A percentile compares a stretch with the other conserved stretches of the same genome.
phyloP scores from a whole-genome alignment of 2,329 filamentous ascomycete species.

The Leptographium galeiforme region DNA sequence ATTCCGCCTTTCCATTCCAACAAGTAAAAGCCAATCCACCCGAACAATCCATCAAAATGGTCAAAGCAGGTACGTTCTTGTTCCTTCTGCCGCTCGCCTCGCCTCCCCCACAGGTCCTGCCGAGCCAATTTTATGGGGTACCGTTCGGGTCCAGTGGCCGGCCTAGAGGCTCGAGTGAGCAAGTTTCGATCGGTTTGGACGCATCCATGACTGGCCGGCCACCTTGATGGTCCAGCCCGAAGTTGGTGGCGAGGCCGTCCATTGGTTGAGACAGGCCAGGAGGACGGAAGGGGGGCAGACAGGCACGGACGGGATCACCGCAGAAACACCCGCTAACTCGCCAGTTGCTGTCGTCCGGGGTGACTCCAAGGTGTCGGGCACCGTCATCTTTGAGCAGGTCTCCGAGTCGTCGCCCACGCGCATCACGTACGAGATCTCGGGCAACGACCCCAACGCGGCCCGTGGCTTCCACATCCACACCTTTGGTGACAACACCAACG shows the following conservation, averaged over 20 bases:
- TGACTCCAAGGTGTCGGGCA: conserved; percentile 90
- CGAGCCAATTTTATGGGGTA: not conserved
- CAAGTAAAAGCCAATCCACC: not conserved
- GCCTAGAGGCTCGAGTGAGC: conserved; percentile 5
- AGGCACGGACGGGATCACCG: too few relatives aligned
- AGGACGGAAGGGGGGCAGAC: not conserved
- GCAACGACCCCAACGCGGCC: conserved; percentile 88
- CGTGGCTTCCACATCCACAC: conserved; percentile 98
- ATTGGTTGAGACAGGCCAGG: not conserved
- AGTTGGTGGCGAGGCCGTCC: not conserved
- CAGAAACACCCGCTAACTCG: not conserved
- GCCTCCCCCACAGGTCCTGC: too few relatives aligned
- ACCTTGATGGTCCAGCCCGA: conserved; percentile 30
- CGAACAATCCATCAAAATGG: conserved; percentile 57
- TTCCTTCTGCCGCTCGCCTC: too few relatives aligned
- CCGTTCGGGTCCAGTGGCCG: not conserved
- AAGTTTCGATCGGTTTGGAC: conserved; percentile 1
- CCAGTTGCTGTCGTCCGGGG: conserved; percentile 92
- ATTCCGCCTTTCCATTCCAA: not conserved
- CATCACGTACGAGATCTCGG: conserved; percentile 83
- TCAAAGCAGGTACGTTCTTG: conserved; percentile 68
- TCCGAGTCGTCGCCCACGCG: conserved; percentile 71
- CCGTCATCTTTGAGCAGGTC: conserved; percentile 88
- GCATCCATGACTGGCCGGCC: conserved; percentile 4
- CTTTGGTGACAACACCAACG: conserved; percentile 99